Percentiles rank a stretch among this genome's conserved stretches.
Conservation (phyloP, 1,284 basidiomycete species). For the Psilocybe mexicana region DNA sequence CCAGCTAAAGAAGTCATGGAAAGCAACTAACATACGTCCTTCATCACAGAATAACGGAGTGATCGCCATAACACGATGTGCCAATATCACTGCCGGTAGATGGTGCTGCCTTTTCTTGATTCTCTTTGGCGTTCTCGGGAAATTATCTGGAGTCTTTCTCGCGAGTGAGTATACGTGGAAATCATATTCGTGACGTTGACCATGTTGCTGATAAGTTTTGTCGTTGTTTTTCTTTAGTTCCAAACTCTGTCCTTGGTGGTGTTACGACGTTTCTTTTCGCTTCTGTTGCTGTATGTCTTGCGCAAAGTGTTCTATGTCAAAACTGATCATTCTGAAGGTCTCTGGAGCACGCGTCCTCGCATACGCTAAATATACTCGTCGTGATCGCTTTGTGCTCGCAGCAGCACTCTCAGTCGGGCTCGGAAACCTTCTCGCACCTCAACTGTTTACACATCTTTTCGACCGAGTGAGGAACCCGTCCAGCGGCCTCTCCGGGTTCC, state of each 20-base stretch:
- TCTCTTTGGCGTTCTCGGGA: constrained; percentile 73
- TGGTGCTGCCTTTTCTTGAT: constrained; percentile 75
- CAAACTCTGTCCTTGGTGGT: constrained; percentile 79
- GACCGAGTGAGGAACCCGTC: constrained; percentile 59
- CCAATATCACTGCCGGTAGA: constrained; percentile 70
- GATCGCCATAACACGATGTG: constrained; percentile 76
- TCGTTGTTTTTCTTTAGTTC: constrained; percentile 37
- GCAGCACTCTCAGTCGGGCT: constrained; percentile 73
- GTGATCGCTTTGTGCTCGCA: constrained; percentile 77
- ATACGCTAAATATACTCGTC: constrained; percentile 62
- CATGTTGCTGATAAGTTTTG: background rate
- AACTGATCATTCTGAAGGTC: background rate
- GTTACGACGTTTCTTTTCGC: constrained; percentile 79
- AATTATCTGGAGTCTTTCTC: constrained; percentile 77
- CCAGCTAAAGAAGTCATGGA: background rate
- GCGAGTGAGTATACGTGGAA: constrained; percentile 37
- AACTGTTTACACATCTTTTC: constrained; percentile 67
- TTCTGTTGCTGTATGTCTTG: constrained; percentile 45
- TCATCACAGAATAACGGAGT: constrained; percentile 69
- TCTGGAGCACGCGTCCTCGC: constrained; percentile 76
- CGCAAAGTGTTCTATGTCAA: background rate
- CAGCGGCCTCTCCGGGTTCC: constrained; percentile 65
- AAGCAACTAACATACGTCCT: background rate
- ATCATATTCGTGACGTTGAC: background rate
- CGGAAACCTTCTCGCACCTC: constrained; percentile 63